A percentile compares a stretch with the other conserved stretches of the same genome.
These are phyloP conservation scores for Fraxinus nigra DNA, from an alignment of 305 asterid species.

Conservation along the genomic window DNA sequence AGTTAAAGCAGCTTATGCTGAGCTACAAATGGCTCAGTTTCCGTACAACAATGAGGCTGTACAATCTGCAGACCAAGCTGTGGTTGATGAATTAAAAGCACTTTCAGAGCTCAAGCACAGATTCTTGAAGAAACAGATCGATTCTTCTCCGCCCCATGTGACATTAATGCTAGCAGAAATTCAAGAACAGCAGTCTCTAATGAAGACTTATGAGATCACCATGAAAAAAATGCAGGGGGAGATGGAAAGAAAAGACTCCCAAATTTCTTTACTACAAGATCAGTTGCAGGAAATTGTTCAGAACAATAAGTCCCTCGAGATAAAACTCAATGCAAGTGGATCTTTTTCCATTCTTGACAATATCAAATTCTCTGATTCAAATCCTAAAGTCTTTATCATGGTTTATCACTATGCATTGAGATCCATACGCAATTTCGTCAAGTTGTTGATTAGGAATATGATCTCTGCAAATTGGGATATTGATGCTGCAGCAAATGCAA, in stretches of 20 bases:
- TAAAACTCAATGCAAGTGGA: constrained; percentile 73
- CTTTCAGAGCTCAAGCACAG: constrained; percentile 75
- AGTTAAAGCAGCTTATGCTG: constrained; percentile 88
- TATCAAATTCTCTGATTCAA: constrained; percentile 46
- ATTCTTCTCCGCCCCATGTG: constrained; percentile 86
- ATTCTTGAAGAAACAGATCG: constrained; percentile 71
- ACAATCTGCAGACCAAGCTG: constrained; percentile 79
- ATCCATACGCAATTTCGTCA: constrained; percentile 63
- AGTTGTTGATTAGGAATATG: constrained; percentile 57
- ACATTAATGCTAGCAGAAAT: constrained; percentile 93
- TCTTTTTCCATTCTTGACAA: constrained; percentile 70
- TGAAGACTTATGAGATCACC: constrained; percentile 93
- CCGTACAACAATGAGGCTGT: constrained; percentile 76
- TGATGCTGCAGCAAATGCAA: constrained; percentile 53
- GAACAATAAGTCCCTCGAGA: constrained; percentile 52
- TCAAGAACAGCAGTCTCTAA: constrained; percentile 86
- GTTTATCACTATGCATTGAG: constrained; percentile 63
- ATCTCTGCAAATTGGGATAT: constrained; percentile 66
- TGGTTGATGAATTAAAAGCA: constrained; percentile 67
- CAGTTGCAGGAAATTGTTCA: constrained; percentile 31
- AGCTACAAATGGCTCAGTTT: constrained; percentile 93
- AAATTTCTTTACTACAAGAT: constrained; percentile 28
- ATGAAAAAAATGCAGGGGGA: constrained; percentile 92
- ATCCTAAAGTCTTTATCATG: constrained; percentile 57
- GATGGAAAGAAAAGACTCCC: constrained; percentile 51